A percentile compares a stretch with the other conserved stretches of the same genome.
These are phyloP conservation scores for Yarrowia bubula DNA, from an alignment of 805 yeast species.

Conservation along the genomic window DNA sequence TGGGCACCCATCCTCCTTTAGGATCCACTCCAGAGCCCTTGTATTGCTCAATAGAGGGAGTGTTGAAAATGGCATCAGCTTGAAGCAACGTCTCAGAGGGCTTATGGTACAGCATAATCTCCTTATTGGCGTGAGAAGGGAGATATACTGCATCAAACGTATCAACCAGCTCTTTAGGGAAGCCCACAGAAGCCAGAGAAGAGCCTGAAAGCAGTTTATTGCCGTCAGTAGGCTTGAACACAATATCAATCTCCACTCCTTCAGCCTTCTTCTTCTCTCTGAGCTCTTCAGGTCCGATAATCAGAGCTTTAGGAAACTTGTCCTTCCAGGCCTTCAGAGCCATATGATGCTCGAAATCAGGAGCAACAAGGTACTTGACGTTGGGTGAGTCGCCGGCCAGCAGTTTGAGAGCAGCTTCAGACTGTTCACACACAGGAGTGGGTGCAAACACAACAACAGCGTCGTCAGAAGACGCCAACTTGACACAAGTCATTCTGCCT, in stretches of 20 bases:
- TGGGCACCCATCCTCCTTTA: constrained; percentile 9
- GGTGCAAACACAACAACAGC: constrained; percentile 31
- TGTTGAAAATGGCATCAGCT: constrained; percentile 40
- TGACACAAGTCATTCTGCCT: constrained; percentile 32
- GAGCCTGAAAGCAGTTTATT: constrained; percentile 7
- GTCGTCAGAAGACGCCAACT: constrained; percentile 26
- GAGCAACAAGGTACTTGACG: constrained; percentile 48
- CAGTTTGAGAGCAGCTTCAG: constrained; percentile 29
- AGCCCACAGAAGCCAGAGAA: not conserved
- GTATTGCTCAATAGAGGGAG: constrained; percentile 18
- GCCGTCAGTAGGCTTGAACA: constrained; percentile 2
- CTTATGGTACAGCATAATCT: constrained; percentile 52
- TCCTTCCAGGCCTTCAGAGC: constrained; percentile 55
- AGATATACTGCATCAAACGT: constrained; percentile 56
- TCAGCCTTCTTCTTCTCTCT: not conserved
- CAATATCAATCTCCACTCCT: not conserved
- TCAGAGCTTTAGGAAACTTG: constrained; percentile 46
- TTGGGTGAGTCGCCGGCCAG: constrained; percentile 28
- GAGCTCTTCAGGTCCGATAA: constrained; percentile 50
- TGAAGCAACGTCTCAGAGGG: constrained; percentile 50
- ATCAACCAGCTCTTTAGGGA: constrained; percentile 42
- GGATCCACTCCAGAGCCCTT: constrained; percentile 1
- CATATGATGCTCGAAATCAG: constrained; percentile 65
- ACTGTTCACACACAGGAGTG: constrained; percentile 33
- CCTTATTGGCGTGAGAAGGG: constrained; percentile 59